A percentile compares a stretch with the other conserved stretches of the same genome.
Conservation (phyloP, 345 rosid genomes). For the Citrus glauca region DNA sequence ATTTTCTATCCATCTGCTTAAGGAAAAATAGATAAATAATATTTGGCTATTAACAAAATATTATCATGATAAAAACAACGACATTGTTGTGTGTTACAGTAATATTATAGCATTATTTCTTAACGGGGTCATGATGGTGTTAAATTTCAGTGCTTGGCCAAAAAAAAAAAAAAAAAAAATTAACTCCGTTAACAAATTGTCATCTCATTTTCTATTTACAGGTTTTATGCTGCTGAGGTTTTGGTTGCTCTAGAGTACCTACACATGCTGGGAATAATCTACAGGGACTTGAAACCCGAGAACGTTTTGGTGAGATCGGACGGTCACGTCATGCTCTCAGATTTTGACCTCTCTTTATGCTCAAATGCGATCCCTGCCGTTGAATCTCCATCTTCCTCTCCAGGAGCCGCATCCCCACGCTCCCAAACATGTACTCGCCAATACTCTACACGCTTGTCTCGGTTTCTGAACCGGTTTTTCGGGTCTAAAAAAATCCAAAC, state of each 20-base stretch:
- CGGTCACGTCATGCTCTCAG: constrained; percentile 99
- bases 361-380: constrained; percentile 82
- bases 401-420: constrained; percentile 30
- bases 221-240: constrained; percentile 93
- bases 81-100: too few species aligned
- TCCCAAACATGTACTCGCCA: constrained; percentile 20
- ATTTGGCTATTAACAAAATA: too few species aligned
- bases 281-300: constrained; percentile 95
- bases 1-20: neutral
- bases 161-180: neutral
- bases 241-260: constrained; percentile 90
- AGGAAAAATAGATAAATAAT: neutral
- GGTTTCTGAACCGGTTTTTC: constrained; percentile 47
- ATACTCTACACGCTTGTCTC: constrained; percentile 33
- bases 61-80: too few species aligned
- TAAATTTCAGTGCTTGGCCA: too few species aligned
- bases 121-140: too few species aligned
- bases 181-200: neutral
- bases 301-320: constrained; percentile 84
- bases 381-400: constrained; percentile 57
- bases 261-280: constrained; percentile 90
- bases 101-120: too few species aligned
- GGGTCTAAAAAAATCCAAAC: constrained; percentile 67
- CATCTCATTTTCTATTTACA: constrained; percentile 14
- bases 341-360: constrained; percentile 83